phyloP scores from a whole-genome alignment of 345 rosid species.

The Theobroma cacao region DNA sequence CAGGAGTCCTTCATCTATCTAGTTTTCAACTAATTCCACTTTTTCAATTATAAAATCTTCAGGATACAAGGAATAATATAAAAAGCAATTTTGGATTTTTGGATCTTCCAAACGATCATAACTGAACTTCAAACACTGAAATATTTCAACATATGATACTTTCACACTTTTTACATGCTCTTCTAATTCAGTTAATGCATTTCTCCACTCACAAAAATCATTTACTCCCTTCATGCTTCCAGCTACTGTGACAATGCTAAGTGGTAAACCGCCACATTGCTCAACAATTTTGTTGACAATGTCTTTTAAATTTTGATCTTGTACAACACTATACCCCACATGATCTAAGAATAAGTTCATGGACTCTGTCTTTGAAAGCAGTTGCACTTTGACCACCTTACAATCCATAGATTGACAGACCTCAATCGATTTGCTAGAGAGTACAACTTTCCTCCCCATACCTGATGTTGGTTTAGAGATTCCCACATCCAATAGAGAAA shows the following conservation, averaged over 20 bases:
- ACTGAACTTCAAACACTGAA: not conserved
- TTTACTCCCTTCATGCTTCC: not conserved
- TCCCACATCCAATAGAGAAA: conserved; percentile 11
- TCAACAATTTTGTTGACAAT: not conserved
- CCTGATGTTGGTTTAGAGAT: not conserved
- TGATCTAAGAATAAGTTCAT: conserved; percentile 20
- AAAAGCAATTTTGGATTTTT: not conserved
- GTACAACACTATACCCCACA: not conserved
- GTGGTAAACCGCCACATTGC: not conserved
- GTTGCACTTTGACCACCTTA: conserved; percentile 13
- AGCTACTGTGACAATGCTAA: not conserved
- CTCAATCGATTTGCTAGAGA: not conserved
- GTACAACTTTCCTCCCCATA: conserved; percentile 6
- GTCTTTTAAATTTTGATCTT: not conserved
- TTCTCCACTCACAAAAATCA: conserved; percentile 19
- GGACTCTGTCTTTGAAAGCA: conserved; percentile 15
- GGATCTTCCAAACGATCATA: not conserved
- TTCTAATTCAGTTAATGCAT: conserved; percentile 13
- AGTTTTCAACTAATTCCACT: not conserved
- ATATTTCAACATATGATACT: not conserved
- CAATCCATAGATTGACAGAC: conserved; percentile 9
- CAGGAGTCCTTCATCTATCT: not conserved
- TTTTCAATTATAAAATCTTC: not conserved
- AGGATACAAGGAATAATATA: not conserved
- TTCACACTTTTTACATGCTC: not conserved